Conservation (phyloP, 2,329 filamentous ascomycete species). For the Albifimbria verrucaria region DNA sequence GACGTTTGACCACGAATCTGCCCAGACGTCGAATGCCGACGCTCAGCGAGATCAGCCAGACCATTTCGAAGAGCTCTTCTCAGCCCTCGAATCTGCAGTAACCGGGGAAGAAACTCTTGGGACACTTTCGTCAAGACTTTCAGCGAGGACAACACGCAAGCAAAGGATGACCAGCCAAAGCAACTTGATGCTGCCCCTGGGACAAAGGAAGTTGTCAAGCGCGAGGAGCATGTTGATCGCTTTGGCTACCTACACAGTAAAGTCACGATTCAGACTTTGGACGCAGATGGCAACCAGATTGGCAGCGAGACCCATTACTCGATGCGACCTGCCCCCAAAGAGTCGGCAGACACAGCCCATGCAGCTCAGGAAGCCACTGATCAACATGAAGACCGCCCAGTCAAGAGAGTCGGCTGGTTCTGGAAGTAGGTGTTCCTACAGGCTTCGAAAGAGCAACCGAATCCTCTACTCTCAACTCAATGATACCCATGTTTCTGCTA, state of each 20-base stretch:
- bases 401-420: constrained; percentile 34
- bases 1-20: no score
- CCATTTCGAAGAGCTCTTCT: constrained; percentile 40
- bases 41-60: constrained; percentile 17
- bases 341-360: constrained; percentile 4
- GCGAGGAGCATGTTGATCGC: constrained; percentile 39
- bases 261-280: constrained; percentile 35
- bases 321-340: constrained; percentile 24
- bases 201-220: constrained; percentile 30
- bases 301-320: constrained; percentile 32
- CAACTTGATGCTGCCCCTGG: constrained; percentile 8
- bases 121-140: constrained; percentile 36
- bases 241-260: constrained; percentile 41
- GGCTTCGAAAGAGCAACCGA: no score
- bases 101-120: constrained; percentile 35
- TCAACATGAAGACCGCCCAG: constrained; percentile 12
- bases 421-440: constrained; percentile 29
- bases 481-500: constrained; percentile 3
- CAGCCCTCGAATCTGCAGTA: constrained; percentile 32
- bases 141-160: constrained; percentile 13
- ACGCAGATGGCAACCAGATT: constrained; percentile 39
- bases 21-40: neutral
- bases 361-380: constrained; percentile 8
- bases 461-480: constrained; percentile 9
- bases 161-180: constrained; percentile 1